phyloP scores from a whole-genome alignment of 2,329 filamentous ascomycete genomes.

The Penicillium polonicum region DNA sequence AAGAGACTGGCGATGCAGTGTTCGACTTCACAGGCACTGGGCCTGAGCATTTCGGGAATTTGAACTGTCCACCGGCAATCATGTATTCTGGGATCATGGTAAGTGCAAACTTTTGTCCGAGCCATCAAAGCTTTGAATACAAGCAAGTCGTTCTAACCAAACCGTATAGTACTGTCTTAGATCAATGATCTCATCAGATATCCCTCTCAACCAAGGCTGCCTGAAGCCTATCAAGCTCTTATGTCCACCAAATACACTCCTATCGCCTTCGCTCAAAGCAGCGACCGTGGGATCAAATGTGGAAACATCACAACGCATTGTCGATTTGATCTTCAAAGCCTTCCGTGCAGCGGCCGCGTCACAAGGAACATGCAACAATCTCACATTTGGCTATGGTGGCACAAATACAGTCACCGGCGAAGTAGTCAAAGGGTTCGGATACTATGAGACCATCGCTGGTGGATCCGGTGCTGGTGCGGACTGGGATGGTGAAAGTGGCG shows the following conservation, averaged over 20 bases:
- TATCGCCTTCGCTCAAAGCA: slow-evolving; percentile 33
- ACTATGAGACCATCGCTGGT: slow-evolving; percentile 79
- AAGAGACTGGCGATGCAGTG: slow-evolving; percentile 66
- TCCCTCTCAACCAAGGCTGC: slow-evolving; percentile 78
- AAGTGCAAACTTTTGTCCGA: background rate
- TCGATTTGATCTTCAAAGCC: slow-evolving; percentile 72
- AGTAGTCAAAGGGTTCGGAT: slow-evolving; percentile 56
- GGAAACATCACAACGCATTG: slow-evolving; percentile 53
- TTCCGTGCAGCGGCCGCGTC: slow-evolving; percentile 71
- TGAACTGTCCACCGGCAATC: slow-evolving; percentile 72
- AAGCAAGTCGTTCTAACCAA: background rate
- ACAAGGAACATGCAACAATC: slow-evolving; percentile 74
- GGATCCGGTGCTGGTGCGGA: slow-evolving; percentile 68
- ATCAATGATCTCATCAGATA: slow-evolving; percentile 70
- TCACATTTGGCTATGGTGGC: slow-evolving; percentile 34
- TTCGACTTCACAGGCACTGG: slow-evolving; percentile 73
- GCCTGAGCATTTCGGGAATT: slow-evolving; percentile 50
- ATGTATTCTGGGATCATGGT: slow-evolving; percentile 55
- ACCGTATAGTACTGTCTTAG: slow-evolving; percentile 55
- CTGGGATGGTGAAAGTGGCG: slow-evolving; percentile 70
- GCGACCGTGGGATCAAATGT: background rate
- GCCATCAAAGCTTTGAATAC: background rate
- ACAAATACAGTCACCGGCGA: background rate
- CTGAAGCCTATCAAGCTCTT: slow-evolving; percentile 62
- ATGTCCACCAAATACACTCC: slow-evolving; percentile 67